Conservation (phyloP, 176 grass and related monocot species). For the Eleusine coracana region DNA sequence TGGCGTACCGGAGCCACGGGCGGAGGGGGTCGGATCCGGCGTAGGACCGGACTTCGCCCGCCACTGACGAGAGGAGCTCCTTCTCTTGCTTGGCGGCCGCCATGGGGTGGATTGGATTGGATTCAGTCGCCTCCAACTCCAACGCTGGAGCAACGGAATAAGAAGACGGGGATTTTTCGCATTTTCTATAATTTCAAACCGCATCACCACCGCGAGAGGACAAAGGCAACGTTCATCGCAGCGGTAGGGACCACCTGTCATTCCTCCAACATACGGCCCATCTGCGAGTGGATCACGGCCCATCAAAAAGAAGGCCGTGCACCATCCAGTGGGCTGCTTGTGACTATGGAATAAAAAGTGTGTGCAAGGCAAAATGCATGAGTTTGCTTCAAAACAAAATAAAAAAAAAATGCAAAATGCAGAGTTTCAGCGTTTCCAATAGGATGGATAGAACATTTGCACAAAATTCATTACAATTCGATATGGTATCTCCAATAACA, state of each 20-base stretch:
- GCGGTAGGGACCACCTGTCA: neutral
- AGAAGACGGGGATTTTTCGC: neutral
- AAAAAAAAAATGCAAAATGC: neutral
- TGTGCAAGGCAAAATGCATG: neutral
- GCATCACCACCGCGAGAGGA: neutral
- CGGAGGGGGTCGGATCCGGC: constrained; percentile 76
- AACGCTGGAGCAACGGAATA: neutral
- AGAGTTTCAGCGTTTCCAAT: neutral
- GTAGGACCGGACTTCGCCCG: constrained; percentile 69
- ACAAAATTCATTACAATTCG: neutral
- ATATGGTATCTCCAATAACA: too few relatives aligned
- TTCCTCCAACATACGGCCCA: neutral
- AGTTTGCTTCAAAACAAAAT: neutral
- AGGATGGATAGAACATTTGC: neutral
- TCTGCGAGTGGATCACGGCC: neutral
- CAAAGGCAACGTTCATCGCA: too few relatives aligned
- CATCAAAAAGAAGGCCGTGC: neutral
- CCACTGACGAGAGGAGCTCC: constrained; percentile 66
- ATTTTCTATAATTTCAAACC: neutral
- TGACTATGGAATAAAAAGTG: too few relatives aligned
- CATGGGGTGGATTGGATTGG: constrained; percentile 37
- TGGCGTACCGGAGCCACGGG: constrained; percentile 72
- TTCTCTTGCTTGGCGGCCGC: constrained; percentile 59
- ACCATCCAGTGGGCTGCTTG: too few relatives aligned
- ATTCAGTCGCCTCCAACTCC: too few relatives aligned